Conservation (phyloP, 1,284 basidiomycete species). For the Cronartium quercuum region DNA sequence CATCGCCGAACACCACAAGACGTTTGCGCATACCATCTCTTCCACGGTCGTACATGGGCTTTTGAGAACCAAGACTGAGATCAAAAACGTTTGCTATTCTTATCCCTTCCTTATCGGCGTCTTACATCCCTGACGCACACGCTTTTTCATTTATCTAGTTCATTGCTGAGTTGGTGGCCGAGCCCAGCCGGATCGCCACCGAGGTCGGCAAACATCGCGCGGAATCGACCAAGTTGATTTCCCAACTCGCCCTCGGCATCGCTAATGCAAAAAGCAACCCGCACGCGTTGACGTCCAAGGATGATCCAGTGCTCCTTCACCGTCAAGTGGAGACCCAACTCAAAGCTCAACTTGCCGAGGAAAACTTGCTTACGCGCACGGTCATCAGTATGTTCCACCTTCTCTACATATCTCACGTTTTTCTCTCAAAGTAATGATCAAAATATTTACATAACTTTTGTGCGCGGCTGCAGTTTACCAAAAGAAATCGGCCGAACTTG, state of each 20-base stretch:
- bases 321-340: conserved; percentile 42
- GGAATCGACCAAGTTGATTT: conserved; percentile 24
- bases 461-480: conserved; percentile 43
- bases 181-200: conserved; percentile 1
- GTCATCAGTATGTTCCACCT: neutral
- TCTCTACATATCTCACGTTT: no score
- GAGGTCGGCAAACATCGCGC: conserved; percentile 33
- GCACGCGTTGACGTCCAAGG: conserved; percentile 41
- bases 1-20: conserved; percentile 26
- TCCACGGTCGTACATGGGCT: conserved; percentile 11
- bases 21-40: conserved; percentile 22
- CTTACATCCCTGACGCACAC: neutral
- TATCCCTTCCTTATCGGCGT: no score
- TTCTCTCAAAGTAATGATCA: no score
- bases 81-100: conserved; percentile 9
- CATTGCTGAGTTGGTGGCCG: conserved; percentile 11
- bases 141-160: conserved; percentile 5
- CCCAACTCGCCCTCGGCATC: conserved; percentile 14
- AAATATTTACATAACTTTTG: no score
- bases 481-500: conserved; percentile 38
- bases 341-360: conserved; percentile 43
- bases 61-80: conserved; percentile 8
- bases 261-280: conserved; percentile 20
- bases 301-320: conserved; percentile 45
- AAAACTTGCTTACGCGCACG: conserved; percentile 34